A percentile compares a stretch with the other conserved stretches of the same genome.
Evolutionary conservation across 23 red algal genomes (phyloP).

Genomic region (Agarophyton chilense): DNA sequence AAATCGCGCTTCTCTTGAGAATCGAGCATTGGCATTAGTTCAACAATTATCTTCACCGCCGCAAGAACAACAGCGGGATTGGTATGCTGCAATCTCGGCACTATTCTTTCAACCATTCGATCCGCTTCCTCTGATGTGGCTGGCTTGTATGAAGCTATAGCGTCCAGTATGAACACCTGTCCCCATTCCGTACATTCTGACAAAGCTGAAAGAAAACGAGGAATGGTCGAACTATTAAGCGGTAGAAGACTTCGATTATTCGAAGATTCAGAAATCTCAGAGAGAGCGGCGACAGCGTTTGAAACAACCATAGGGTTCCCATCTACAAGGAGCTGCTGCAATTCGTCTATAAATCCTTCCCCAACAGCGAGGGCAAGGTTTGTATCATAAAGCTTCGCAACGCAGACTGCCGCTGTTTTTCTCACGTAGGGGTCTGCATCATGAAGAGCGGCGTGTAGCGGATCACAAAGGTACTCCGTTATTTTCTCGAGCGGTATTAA

Average conservation of each 20-base stretch:
- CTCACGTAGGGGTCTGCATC: conserved; percentile 94
- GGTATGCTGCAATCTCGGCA: conserved; percentile 88
- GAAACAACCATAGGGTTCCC: conserved; percentile 86
- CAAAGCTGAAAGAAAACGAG: conserved; percentile 75
- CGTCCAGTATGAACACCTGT: conserved; percentile 90
- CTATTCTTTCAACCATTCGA: conserved; percentile 87
- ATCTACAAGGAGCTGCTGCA: conserved; percentile 79
- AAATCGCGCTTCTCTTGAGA: conserved; percentile 47
- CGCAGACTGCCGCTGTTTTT: conserved; percentile 88
- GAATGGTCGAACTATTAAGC: conserved; percentile 34
- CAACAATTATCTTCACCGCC: conserved; percentile 64
- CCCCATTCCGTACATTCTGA: conserved; percentile 98
- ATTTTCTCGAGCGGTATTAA: conserved; percentile 80
- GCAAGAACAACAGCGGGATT: conserved; percentile 90
- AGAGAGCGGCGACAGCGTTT: conserved; percentile 84
- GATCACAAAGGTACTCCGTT: conserved; percentile 74
- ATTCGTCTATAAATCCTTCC: conserved; percentile 73
- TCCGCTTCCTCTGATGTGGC: conserved; percentile 68
- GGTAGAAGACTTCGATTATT: conserved; percentile 33
- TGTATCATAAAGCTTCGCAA: conserved; percentile 89
- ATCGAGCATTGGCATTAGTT: conserved; percentile 34
- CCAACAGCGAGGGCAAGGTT: conserved; percentile 53
- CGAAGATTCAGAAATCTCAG: conserved; percentile 70
- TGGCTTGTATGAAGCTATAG: conserved; percentile 82
- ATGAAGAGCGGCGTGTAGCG: conserved; percentile 67